Evolutionary conservation across 495 filamentous ascomycete species (phyloP).

Genomic region (Neurospora africana): DNA sequence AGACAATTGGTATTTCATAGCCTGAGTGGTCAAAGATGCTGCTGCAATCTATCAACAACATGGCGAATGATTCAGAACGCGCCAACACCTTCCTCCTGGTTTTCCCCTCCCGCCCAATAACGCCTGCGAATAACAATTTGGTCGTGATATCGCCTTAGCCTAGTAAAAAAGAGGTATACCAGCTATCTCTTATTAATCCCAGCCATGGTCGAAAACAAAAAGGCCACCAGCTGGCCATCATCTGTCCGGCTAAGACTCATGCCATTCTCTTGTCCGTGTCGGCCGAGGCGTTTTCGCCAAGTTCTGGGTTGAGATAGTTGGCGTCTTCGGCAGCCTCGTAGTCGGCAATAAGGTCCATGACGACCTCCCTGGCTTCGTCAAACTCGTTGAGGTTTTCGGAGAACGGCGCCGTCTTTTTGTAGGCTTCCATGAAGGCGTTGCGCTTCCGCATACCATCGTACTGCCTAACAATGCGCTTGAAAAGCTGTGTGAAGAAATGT

Average conservation of each 20-base stretch:
- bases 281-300: constrained; percentile 35
- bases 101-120: not conserved
- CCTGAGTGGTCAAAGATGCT: not conserved
- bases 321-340: constrained; percentile 91
- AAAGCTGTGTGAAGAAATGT: constrained; percentile 40
- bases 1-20: not conserved
- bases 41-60: not conserved
- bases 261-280: constrained; percentile 36
- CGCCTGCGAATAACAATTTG: not conserved
- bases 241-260: constrained; percentile 1
- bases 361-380: constrained; percentile 83
- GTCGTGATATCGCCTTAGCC: not conserved
- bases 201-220: not conserved
- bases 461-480: constrained; percentile 82
- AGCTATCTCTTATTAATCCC: not conserved
- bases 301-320: constrained; percentile 69
- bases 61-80: not conserved
- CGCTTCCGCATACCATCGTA: constrained; percentile 90
- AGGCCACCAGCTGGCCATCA: not conserved
- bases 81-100: not conserved
- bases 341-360: constrained; percentile 77
- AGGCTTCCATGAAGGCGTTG: constrained; percentile 90
- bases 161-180: not conserved
- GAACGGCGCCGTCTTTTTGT: constrained; percentile 91
- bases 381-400: constrained; percentile 86